phyloP scores from a whole-genome alignment of 129 eudicot species.

The Dittrichia graveolens region DNA sequence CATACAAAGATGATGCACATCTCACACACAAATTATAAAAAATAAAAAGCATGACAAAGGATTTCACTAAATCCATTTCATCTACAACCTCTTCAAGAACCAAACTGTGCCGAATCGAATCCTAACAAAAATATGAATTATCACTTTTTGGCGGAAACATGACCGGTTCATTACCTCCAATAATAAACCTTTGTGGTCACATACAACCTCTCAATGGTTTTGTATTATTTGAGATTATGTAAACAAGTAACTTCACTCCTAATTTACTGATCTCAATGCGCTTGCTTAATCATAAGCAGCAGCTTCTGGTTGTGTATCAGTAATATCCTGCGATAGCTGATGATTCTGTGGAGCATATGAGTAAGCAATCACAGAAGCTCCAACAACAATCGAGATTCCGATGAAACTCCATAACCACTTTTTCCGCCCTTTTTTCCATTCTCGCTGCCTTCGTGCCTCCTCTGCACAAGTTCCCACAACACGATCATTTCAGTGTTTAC shows the following conservation, averaged over 20 bases:
- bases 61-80: slow-evolving; percentile 37
- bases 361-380: slow-evolving; percentile 66
- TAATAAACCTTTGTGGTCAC: slow-evolving; percentile 21
- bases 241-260: slow-evolving; percentile 17
- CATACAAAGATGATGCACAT: neutral
- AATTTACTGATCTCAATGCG: slow-evolving; percentile 6
- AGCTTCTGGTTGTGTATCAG: slow-evolving; percentile 6
- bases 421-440: slow-evolving; percentile 44
- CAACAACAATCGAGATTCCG: slow-evolving; percentile 58
- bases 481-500: neutral
- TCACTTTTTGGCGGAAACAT: neutral
- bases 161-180: slow-evolving; percentile 25
- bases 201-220: slow-evolving; percentile 3
- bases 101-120: slow-evolving; percentile 17
- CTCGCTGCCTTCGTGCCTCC: slow-evolving; percentile 58
- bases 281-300: neutral
- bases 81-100: slow-evolving; percentile 28
- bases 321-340: neutral
- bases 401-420: slow-evolving; percentile 74
- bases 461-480: slow-evolving; percentile 43
- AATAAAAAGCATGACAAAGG: slow-evolving; percentile 20
- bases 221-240: slow-evolving; percentile 28
- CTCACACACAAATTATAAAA: slow-evolving; percentile 3
- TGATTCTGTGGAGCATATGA: slow-evolving; percentile 48
- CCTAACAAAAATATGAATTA: slow-evolving; percentile 32